Percentiles rank a stretch among this genome's conserved stretches.
Conservation (phyloP, 1,284 basidiomycete genomes). For the Prillingera fragicola region DNA sequence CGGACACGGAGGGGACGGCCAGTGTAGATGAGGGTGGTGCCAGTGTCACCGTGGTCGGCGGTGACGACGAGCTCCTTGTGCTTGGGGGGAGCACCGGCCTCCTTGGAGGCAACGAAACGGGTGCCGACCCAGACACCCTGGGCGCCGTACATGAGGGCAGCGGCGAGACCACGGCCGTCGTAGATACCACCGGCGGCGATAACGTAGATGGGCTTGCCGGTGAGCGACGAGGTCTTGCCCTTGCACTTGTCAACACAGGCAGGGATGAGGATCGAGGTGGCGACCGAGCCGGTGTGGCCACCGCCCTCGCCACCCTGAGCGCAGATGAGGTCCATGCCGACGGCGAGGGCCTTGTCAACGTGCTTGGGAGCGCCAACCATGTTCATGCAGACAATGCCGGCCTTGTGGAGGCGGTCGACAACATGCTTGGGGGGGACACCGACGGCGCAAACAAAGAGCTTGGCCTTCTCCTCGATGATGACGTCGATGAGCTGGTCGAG, state of each 20-base stretch:
- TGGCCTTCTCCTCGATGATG: slow-evolving; percentile 76
- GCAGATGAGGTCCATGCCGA: slow-evolving; percentile 79
- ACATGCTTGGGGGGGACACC: slow-evolving; percentile 72
- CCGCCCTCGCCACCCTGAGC: slow-evolving; percentile 82
- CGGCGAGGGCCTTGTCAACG: slow-evolving; percentile 68
- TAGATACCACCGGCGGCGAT: slow-evolving; percentile 80
- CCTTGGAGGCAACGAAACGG: slow-evolving; percentile 76
- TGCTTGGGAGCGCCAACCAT: slow-evolving; percentile 90
- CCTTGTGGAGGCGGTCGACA: slow-evolving; percentile 71
- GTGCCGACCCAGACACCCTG: slow-evolving; percentile 84
- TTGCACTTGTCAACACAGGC: slow-evolving; percentile 76
- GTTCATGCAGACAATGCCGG: slow-evolving; percentile 78
- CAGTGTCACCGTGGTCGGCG: slow-evolving; percentile 49
- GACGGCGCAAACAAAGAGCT: slow-evolving; percentile 72
- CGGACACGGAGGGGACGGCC: slow-evolving; percentile 79
- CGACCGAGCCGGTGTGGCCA: slow-evolving; percentile 53
- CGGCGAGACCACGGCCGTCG: slow-evolving; percentile 75
- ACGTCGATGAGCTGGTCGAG: slow-evolving; percentile 65
- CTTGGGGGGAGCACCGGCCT: slow-evolving; percentile 52
- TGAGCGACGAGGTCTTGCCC: slow-evolving; percentile 67
- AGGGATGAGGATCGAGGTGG: slow-evolving; percentile 48
- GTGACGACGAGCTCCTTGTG: slow-evolving; percentile 32
- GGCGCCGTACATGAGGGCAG: slow-evolving; percentile 76
- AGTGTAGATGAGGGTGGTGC: slow-evolving; percentile 77
- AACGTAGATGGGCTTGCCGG: slow-evolving; percentile 70